These are phyloP conservation scores for Prunus armeniaca DNA, from an alignment of 306 rosid genomes.

Conservation along the genomic window DNA sequence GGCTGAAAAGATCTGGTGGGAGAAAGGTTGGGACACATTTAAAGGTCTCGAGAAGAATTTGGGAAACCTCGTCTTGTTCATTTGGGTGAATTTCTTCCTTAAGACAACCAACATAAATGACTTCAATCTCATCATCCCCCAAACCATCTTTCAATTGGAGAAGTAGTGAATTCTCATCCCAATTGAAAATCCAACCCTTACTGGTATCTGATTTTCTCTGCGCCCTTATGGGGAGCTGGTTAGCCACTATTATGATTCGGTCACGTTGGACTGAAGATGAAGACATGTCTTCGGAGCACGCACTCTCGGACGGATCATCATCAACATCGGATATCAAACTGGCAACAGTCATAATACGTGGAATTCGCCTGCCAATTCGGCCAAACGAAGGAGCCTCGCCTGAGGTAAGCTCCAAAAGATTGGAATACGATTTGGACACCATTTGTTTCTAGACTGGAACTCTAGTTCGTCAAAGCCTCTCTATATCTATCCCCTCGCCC, in stretches of 20 bases:
- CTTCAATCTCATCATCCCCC: constrained; percentile 73
- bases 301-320: constrained; percentile 36
- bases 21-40: constrained; percentile 77
- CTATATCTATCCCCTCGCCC: constrained; percentile 16
- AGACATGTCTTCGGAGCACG: constrained; percentile 26
- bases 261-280: constrained; percentile 51
- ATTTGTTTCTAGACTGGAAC: constrained; percentile 19
- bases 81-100: constrained; percentile 63
- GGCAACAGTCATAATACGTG: constrained; percentile 73
- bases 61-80: constrained; percentile 89
- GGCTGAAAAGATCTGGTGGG: constrained; percentile 56
- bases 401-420: constrained; percentile 66
- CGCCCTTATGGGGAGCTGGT: constrained; percentile 77
- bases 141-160: constrained; percentile 82
- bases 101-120: constrained; percentile 73
- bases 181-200: constrained; percentile 61
- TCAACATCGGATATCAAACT: constrained; percentile 65
- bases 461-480: constrained; percentile 9
- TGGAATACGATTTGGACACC: constrained; percentile 73
- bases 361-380: constrained; percentile 47
- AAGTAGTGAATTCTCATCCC: constrained; percentile 75
- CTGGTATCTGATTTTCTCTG: constrained; percentile 43
- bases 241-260: constrained; percentile 71
- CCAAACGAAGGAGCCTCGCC: constrained; percentile 64
- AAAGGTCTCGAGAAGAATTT: constrained; percentile 55